A percentile compares a stretch with the other conserved stretches of the same genome.
Evolutionary conservation across 306 rosid species (phyloP).

Genomic region (apple (Malus domestica)): DNA sequence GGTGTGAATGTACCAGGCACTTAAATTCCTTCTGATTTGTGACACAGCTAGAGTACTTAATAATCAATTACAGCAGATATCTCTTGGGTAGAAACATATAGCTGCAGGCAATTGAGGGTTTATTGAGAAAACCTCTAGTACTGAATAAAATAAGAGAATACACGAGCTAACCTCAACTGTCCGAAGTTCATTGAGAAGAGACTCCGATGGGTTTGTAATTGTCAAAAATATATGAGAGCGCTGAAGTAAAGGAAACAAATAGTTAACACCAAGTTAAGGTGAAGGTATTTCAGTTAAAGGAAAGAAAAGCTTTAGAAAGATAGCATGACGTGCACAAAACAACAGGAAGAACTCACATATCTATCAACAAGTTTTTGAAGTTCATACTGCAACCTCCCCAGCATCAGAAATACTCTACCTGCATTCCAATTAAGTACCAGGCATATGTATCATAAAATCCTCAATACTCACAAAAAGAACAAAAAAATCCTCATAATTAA

Average conservation of each 20-base stretch:
- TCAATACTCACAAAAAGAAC: slow-evolving; percentile 1
- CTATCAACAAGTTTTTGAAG: slow-evolving; percentile 77
- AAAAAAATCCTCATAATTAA: neutral
- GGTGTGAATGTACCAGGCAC: neutral
- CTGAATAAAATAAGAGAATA: neutral
- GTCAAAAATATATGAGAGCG: slow-evolving; percentile 66
- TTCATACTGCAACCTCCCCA: slow-evolving; percentile 68
- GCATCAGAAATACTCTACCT: slow-evolving; percentile 65
- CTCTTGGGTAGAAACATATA: neutral
- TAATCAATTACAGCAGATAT: neutral
- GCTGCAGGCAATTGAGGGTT: neutral
- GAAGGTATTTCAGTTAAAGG: neutral
- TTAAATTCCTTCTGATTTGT: neutral
- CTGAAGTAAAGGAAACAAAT: slow-evolving; percentile 39
- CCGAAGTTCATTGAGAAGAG: slow-evolving; percentile 82
- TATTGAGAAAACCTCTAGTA: neutral
- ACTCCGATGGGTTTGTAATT: slow-evolving; percentile 81
- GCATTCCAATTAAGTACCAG: slow-evolving; percentile 32
- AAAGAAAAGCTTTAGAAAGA: slow-evolving; percentile 10
- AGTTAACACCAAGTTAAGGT: slow-evolving; percentile 20
- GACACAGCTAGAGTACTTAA: neutral
- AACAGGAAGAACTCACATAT: slow-evolving; percentile 54
- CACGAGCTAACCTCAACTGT: slow-evolving; percentile 74
- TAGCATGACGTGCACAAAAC: slow-evolving; percentile 1
- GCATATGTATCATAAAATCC: slow-evolving; percentile 24